Evolutionary conservation across 768 basidiomycete species (phyloP), one percentile per base, ranked within the genome.

Genomic region (Xanthoconium purpureum): DNA sequence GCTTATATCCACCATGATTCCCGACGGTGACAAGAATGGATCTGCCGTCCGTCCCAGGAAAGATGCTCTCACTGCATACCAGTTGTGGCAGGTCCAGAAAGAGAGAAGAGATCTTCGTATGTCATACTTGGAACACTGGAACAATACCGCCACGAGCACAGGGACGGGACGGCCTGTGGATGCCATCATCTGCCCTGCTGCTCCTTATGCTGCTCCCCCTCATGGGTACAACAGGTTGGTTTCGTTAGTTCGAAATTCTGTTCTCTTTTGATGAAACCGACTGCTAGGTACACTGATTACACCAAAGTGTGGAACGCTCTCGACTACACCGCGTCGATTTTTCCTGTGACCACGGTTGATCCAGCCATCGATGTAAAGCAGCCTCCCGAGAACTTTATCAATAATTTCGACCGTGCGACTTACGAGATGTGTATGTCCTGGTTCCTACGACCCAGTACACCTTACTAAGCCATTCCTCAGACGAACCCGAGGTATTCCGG

Each of bases 111-210:
- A 76, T 12, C 59, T 87, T 32, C 78, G 86, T 28, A 74, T 82
- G 60, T 75, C 77, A 47, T 83, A 89, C 64, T 69, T 88, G 45
- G 78, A 84, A 46, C 71, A 81, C 47, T 91, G 88, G 89, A 77
- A 84, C 49, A 74, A 70, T 6, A 86, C 84, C 0, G 71, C 61
- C 11, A 58, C 52, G 0, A 46, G 62, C 14, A 91, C 88, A 0
- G 81, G 80, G 0, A 91, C 88, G 0, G 87, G 85, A 2, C 72
- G 91, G 3, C 85, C 88, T 6, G 79, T 91, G 7, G 91, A 92
- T 65, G 89, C 85, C 2, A 82, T 93, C 60, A 84, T 92, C 36
- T 72, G 76, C 3, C 87, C 91, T 20, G 77, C 74, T 3, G 84
- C 85, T 2, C 77, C 87, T 2, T 84, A 74, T 63, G 71, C 78